Base-by-base conservation (phyloP, 805 yeast species). In the Candida mattraensis region DNA sequence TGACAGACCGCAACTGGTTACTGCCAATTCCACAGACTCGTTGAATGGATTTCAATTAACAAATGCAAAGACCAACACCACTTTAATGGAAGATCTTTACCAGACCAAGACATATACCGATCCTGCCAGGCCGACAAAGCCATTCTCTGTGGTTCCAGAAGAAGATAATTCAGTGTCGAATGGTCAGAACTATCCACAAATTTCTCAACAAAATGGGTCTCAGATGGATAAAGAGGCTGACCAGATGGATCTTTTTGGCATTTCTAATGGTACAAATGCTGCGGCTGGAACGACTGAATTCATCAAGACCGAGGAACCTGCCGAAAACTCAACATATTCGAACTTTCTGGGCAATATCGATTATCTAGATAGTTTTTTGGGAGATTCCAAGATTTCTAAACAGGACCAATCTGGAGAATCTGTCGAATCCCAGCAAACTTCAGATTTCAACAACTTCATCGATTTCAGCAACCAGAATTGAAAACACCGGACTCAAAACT, bases 21-120 rank as follows among this genome's bases (percentile, higher is more conserved):
- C 51, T 7, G 45, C 45, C 17, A 47, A 46, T 26, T 48, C 53
- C 1, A 33, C 51, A 1, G 57, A 47, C 17, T 47, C 58, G 9
- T 28, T 50, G 20, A 50, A 44, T 23, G 56, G 54, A 2, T 52
- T 52, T 29, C 53, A 45, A 26, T 35, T 60, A 19, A 45, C 60
- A 1, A 60, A 57, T 28, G 36, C 61, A 2, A 58, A 58, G 33
- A 59, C 64, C 2, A 58, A 60, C 37, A 52, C 63, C 9, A 58
- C 65, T 1, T 33, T 59, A 12, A 57, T 57, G 60, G 62, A 56
- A 28, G 65, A 58, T 30, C 34, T 58, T 11, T 57, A 60, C 39
- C 57, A 53, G 39, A 48, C 60, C 2, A 58, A 48, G 30, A 58
- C 63, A 1, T 58, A 54, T 24, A 58, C 63, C 0, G 62, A 40